phyloP scores from a whole-genome alignment of 1,139 yeast species.

The Yamadazyma oceani region DNA sequence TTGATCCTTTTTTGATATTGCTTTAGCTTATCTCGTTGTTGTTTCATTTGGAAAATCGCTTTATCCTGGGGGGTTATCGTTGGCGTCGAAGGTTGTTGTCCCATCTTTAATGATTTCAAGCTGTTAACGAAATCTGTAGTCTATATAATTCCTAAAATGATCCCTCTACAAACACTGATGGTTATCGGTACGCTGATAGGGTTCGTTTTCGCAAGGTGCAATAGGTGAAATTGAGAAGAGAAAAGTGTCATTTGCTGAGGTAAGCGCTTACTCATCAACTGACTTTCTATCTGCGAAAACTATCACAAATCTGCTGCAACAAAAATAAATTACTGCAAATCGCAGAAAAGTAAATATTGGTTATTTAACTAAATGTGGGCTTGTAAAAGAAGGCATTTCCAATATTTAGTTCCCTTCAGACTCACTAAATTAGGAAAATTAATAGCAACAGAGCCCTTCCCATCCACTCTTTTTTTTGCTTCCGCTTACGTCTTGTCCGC shows the following conservation, averaged over 20 bases:
- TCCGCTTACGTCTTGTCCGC: neutral
- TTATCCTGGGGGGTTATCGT: conserved; percentile 79
- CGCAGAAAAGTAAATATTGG: neutral
- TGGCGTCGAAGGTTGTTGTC: conserved; percentile 47
- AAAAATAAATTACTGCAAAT: conserved; percentile 6
- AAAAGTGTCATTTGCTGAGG: conserved; percentile 1
- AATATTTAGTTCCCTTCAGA: neutral
- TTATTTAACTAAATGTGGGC: neutral
- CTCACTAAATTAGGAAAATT: conserved; percentile 9
- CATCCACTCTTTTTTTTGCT: neutral
- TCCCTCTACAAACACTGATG: neutral
- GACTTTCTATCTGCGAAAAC: too few relatives aligned
- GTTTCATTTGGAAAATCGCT: conserved; percentile 81
- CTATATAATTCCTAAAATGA: neutral
- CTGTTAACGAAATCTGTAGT: neutral
- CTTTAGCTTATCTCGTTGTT: conserved; percentile 81
- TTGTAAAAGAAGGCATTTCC: conserved; percentile 10
- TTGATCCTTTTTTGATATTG: conserved; percentile 69
- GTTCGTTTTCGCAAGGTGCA: too few relatives aligned
- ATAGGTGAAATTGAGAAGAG: too few relatives aligned
- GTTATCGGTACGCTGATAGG: neutral
- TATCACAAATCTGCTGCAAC: too few relatives aligned
- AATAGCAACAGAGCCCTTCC: conserved; percentile 9
- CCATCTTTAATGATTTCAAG: conserved; percentile 26
- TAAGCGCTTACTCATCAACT: too few relatives aligned